phyloP scores from a whole-genome alignment of 2,329 filamentous ascomycete genomes.

The Beauveria rudraprayagi region DNA sequence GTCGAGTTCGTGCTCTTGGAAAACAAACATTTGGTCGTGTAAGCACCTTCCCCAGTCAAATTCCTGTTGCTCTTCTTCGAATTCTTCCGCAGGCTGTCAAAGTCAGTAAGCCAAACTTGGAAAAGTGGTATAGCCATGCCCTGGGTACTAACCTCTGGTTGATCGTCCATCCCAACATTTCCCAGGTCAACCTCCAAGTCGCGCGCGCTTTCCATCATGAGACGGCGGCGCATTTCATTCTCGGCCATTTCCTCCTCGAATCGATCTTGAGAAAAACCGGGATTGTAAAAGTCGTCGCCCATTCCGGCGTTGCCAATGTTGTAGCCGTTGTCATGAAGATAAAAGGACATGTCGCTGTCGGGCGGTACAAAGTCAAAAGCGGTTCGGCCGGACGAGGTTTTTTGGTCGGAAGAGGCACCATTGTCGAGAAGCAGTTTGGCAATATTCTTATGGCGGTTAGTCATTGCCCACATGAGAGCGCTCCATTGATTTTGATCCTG shows the following conservation, averaged over 20 bases:
- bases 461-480: conserved; percentile 99
- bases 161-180: conserved; percentile 91
- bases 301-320: conserved; percentile 73
- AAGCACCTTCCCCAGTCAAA: conserved; percentile 94
- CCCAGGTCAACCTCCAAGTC: conserved; percentile 95
- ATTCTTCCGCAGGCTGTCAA: conserved; percentile 59
- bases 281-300: conserved; percentile 85
- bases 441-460: conserved; percentile 92
- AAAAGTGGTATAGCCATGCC: not conserved
- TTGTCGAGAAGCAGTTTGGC: conserved; percentile 88
- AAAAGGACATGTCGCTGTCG: conserved; percentile 93
- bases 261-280: conserved; percentile 82
- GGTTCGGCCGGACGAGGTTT: conserved; percentile 86
- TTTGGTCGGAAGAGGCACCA: conserved; percentile 90
- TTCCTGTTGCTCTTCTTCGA: conserved; percentile 83
- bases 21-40: conserved; percentile 99
- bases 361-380: conserved; percentile 94
- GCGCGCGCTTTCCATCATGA: conserved; percentile 99
- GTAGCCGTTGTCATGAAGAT: conserved; percentile 91
- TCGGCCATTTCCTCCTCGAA: conserved; percentile 98
- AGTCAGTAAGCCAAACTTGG: conserved; percentile 17
- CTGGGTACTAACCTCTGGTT: conserved; percentile 63
- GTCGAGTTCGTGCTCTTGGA: conserved; percentile 88
- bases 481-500: conserved; percentile 98
- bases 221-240: conserved; percentile 85